phyloP scores from a whole-genome alignment of 2,329 filamentous ascomycete species.

The Aurifilum marmelostoma region DNA sequence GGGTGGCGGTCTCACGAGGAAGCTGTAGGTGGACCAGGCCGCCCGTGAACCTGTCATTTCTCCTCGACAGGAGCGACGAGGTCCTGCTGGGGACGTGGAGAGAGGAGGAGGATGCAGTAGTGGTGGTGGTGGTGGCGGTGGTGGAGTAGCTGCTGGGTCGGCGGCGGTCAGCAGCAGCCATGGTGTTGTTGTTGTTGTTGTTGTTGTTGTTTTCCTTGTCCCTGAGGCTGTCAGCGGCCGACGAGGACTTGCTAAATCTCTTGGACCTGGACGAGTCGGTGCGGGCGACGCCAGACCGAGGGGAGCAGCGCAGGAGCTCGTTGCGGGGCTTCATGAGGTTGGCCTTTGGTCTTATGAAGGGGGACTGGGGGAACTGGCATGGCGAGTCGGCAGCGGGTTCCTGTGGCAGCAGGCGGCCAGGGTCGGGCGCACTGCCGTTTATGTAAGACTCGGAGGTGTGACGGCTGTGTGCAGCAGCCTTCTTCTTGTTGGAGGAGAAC shows the following conservation, averaged over 20 bases:
- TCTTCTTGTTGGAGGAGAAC: slow-evolving; percentile 50
- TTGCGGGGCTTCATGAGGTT: slow-evolving; percentile 61
- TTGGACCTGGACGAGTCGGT: slow-evolving; percentile 24
- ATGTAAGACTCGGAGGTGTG: slow-evolving; percentile 31
- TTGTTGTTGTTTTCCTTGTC: too few relatives aligned
- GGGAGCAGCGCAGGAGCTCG: slow-evolving; percentile 37
- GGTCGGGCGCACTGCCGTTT: slow-evolving; percentile 25
- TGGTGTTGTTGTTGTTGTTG: too few relatives aligned
- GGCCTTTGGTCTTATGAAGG: slow-evolving; percentile 59
- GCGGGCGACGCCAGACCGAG: slow-evolving; percentile 15
- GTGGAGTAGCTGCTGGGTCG: slow-evolving; percentile 21
- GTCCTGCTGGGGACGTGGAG: slow-evolving; percentile 30
- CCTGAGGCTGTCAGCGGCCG: slow-evolving; percentile 13
- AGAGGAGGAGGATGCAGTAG: too few relatives aligned
- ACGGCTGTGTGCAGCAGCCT: slow-evolving; percentile 35
- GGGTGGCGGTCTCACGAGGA: slow-evolving; percentile 25
- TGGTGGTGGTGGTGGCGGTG: too few relatives aligned
- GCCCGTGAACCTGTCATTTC: slow-evolving; percentile 30
- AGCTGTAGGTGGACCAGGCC: slow-evolving; percentile 24
- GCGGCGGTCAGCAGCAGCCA: slow-evolving; percentile 19
- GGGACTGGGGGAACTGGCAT: slow-evolving; percentile 49
- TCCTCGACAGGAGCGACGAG: slow-evolving; percentile 31
- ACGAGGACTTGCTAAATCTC: slow-evolving; percentile 15
- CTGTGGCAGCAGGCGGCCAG: slow-evolving; percentile 17
- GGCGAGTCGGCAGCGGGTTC: slow-evolving; percentile 27